Percentiles rank a stretch among this genome's conserved stretches.
These are phyloP conservation scores for Populus euphratica DNA, from an alignment of 345 rosid genomes.

Conservation along the genomic window DNA sequence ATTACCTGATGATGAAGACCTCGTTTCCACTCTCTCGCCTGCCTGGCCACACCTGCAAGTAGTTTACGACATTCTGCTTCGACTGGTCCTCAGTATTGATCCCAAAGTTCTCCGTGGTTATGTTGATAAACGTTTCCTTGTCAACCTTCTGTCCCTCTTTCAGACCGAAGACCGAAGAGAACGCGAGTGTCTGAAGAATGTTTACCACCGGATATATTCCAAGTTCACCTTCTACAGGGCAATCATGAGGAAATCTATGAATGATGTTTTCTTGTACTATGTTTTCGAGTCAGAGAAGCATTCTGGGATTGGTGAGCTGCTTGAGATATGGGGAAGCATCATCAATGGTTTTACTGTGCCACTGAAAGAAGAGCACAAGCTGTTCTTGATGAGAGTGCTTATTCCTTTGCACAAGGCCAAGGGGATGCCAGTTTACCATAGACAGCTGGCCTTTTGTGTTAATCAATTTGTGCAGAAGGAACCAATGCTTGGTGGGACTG, in stretches of 20 bases:
- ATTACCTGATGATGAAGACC: slow-evolving; percentile 46
- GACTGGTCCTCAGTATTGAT: slow-evolving; percentile 33
- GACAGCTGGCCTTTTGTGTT: slow-evolving; percentile 50
- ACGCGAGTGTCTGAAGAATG: slow-evolving; percentile 49
- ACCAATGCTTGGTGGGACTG: slow-evolving; percentile 46
- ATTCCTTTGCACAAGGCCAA: slow-evolving; percentile 58
- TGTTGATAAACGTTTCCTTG: slow-evolving; percentile 40
- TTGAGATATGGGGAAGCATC: slow-evolving; percentile 66
- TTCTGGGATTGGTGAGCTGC: slow-evolving; percentile 47
- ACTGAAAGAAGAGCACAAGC: slow-evolving; percentile 60
- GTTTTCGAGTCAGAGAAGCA: slow-evolving; percentile 51
- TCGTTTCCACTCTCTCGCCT: slow-evolving; percentile 25
- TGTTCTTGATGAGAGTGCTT: slow-evolving; percentile 53
- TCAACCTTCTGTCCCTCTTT: slow-evolving; percentile 43
- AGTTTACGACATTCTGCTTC: slow-evolving; percentile 44
- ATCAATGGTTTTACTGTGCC: slow-evolving; percentile 65
- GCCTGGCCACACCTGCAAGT: slow-evolving; percentile 55
- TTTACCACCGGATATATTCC: slow-evolving; percentile 52
- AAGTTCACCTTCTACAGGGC: slow-evolving; percentile 46
- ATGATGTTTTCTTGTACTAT: slow-evolving; percentile 41
- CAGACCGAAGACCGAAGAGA: slow-evolving; percentile 64
- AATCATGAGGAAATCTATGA: slow-evolving; percentile 62
- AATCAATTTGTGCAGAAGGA: slow-evolving; percentile 66
- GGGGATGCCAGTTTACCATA: slow-evolving; percentile 43
- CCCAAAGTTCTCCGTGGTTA: slow-evolving; percentile 38